Evolutionary conservation across 805 yeast species (phyloP), one percentile per base, ranked within the genome.

Genomic region (Torulaspora indica): DNA sequence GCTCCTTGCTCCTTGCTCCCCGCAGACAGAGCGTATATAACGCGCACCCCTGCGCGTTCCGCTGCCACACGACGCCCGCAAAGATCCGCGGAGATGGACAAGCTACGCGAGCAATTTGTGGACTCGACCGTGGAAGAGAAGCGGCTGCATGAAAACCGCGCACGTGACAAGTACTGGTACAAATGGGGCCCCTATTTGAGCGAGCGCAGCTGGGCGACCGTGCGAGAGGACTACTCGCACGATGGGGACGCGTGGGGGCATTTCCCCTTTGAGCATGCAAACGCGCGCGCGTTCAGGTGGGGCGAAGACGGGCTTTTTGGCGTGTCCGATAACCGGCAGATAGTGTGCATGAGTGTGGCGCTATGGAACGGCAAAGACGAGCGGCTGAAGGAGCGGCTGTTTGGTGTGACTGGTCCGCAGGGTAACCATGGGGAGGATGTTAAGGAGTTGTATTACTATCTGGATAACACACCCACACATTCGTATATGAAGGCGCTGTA

Each of bases 351-450:
- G 54, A 76, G 85, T n/a, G 72, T 89, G 71, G 95, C 90, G 2
- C 71, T 90, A 48, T 89, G 97, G 97, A 89, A 89, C 68, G 95
- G 85, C 53, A 72, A 86, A 54, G 97, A 89, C 66, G 81, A 78
- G 34, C 77, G 87, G 54, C 73, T 89, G 63, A 89, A 89, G 66
- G 97, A 89, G 61, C 81, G 87, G 52, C 72, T 85, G 49, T 89
- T 82, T 64, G 97, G 97, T 2, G 75, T 88, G 31, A 88, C 96
- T 22, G 95, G 95, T 40, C 88, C 86, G 10, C 90, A 89, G 62
- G 97, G 96, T 9, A 90, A 90, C 63, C 97, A 89, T 64, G 97
- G 97, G 44, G 97, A 89, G 62, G 97, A 89, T 63, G 96, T 87
- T 48, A 89, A 89, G 68, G 95, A 85, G 59, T 64, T 81, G 53